phyloP scores from a whole-genome alignment of 1,284 basidiomycete species.

The Pseudozyma tsukubaensis region DNA sequence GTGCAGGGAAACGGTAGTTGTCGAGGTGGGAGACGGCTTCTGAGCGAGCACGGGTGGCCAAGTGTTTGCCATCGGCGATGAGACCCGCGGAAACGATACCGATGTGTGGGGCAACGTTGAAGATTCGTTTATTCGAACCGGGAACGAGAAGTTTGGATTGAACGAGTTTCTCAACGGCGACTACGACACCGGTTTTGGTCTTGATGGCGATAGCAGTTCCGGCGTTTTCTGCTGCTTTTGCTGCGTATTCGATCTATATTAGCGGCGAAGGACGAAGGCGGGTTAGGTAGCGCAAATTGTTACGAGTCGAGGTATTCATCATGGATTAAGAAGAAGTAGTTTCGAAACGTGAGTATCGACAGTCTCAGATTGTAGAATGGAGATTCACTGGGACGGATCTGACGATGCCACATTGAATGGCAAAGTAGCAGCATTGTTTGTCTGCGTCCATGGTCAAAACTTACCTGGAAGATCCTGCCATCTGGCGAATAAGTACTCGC shows the following conservation, averaged over 20 bases:
- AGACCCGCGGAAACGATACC: conserved; percentile 86
- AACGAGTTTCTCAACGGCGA: conserved; percentile 95
- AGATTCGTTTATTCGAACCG: conserved; percentile 90
- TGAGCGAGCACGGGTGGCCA: conserved; percentile 85
- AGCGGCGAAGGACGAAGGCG: no score
- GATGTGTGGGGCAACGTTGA: conserved; percentile 90
- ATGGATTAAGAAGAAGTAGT: no score
- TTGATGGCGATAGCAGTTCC: conserved; percentile 82
- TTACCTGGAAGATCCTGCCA: conserved; percentile 89
- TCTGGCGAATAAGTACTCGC: conserved; percentile 98
- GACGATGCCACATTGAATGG: no score
- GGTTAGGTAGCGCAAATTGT: no score
- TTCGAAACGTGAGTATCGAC: no score
- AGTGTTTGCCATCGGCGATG: conserved; percentile 90
- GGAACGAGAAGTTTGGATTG: conserved; percentile 96
- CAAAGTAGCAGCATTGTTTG: neutral
- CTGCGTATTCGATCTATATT: conserved; percentile 89
- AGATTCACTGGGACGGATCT: no score
- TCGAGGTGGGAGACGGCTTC: conserved; percentile 85
- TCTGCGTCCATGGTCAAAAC: conserved; percentile 6
- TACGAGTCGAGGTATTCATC: no score
- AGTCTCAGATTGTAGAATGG: no score
- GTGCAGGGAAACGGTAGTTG: conserved; percentile 79
- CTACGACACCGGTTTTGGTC: conserved; percentile 90
- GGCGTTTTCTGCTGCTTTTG: conserved; percentile 97